Conservation (phyloP, 345 rosid species). For the Sonneratia alba region DNA sequence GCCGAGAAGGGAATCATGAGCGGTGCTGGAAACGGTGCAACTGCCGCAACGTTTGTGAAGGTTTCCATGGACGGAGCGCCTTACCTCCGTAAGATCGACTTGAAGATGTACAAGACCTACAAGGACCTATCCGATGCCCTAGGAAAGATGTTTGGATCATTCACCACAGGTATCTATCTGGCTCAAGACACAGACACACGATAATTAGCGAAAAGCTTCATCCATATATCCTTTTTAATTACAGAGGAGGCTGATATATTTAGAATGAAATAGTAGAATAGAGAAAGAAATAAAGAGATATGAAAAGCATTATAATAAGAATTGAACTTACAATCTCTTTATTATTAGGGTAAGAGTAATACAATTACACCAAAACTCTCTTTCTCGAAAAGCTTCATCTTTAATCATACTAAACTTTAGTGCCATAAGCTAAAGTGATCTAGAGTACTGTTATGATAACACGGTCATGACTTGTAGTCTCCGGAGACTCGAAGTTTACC, state of each 20-base stretch:
- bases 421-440: too few relatives aligned
- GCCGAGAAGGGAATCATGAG: slow-evolving; percentile 1
- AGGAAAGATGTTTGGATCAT: slow-evolving; percentile 67
- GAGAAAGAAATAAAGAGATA: too few relatives aligned
- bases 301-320: too few relatives aligned
- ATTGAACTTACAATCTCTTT: too few relatives aligned
- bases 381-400: too few relatives aligned
- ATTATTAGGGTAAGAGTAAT: too few relatives aligned
- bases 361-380: too few relatives aligned
- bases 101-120: slow-evolving; percentile 63
- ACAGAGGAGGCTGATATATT: too few relatives aligned
- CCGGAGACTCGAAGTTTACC: not conserved
- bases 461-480: not conserved
- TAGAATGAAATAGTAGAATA: too few relatives aligned
- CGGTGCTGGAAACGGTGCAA: slow-evolving; percentile 3
- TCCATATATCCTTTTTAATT: too few relatives aligned
- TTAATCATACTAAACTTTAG: too few relatives aligned
- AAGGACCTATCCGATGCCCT: slow-evolving; percentile 61
- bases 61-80: slow-evolving; percentile 96
- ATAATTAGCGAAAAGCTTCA: too few relatives aligned
- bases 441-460: not conserved
- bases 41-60: slow-evolving; percentile 58
- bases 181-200: not conserved
- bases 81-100: slow-evolving; percentile 78
- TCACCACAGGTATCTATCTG: slow-evolving; percentile 41